These are phyloP conservation scores for Jacaranda mimosifolia DNA, from an alignment of 257 asterid species.

Conservation along the genomic window DNA sequence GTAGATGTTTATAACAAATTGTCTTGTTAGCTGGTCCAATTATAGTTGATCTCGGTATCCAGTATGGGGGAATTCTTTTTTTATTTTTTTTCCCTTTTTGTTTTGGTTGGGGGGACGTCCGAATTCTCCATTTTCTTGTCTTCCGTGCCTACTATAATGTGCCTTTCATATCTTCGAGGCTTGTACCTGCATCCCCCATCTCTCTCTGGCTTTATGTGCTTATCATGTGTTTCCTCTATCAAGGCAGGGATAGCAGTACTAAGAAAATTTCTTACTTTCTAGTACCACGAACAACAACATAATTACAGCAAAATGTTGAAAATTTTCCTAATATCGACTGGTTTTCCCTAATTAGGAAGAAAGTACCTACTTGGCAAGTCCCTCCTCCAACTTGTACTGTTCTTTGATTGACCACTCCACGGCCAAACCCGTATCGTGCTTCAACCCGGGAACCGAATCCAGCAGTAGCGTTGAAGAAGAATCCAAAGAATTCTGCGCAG, in stretches of 20 bases:
- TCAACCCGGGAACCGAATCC: slow-evolving; percentile 76
- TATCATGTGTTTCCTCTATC: slow-evolving; percentile 5
- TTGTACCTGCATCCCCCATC: slow-evolving; percentile 8
- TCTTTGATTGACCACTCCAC: slow-evolving; percentile 88
- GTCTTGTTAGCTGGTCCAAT: slow-evolving; percentile 8
- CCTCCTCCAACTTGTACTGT: slow-evolving; percentile 80
- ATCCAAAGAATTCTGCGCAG: slow-evolving; percentile 48
- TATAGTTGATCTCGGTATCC: not conserved
- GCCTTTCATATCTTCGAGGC: slow-evolving; percentile 4
- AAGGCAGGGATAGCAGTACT: slow-evolving; percentile 8
- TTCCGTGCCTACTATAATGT: not conserved
- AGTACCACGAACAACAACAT: slow-evolving; percentile 9
- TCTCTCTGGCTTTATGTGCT: slow-evolving; percentile 10
- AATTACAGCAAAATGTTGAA: slow-evolving; percentile 2
- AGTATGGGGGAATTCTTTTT: not conserved
- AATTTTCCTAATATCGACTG: not conserved
- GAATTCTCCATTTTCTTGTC: not conserved
- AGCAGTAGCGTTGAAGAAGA: slow-evolving; percentile 55
- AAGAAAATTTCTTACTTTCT: not conserved
- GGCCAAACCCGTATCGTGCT: slow-evolving; percentile 79
- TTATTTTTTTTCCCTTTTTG: too few species aligned
- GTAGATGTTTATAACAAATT: slow-evolving; percentile 11
- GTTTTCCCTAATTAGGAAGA: slow-evolving; percentile 45
- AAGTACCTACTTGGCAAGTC: slow-evolving; percentile 84
- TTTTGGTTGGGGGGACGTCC: not conserved